phyloP scores from a whole-genome alignment of 225 moss, liverwort and hornwort genomes.

The Neckera pumila region DNA sequence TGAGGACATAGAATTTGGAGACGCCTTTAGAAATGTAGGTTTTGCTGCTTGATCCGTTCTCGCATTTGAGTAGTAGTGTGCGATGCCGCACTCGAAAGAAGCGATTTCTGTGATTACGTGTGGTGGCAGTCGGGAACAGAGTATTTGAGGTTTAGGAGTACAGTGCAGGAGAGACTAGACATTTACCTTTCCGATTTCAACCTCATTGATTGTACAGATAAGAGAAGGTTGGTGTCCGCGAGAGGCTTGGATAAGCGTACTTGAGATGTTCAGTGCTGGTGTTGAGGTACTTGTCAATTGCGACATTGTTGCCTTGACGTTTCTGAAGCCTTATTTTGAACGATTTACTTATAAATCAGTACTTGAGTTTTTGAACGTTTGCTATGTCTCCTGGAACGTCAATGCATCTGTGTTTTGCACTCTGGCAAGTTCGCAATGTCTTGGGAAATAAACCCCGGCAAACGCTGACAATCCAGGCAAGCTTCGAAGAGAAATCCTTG shows the following conservation, averaged over 20 bases:
- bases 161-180: neutral
- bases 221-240: neutral
- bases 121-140: slow-evolving; percentile 11
- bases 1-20: slow-evolving; percentile 2
- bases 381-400: neutral
- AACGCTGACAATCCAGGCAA: neutral
- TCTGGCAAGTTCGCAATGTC: neutral
- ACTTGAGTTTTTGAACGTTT: neutral
- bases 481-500: neutral
- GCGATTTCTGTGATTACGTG: slow-evolving; percentile 14
- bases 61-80: neutral
- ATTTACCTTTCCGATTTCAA: slow-evolving; percentile 8
- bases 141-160: neutral
- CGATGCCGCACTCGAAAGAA: neutral
- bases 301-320: neutral
- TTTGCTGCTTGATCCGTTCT: slow-evolving; percentile 12
- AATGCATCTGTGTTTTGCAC: neutral
- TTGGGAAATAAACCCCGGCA: neutral
- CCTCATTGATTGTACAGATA: slow-evolving; percentile 10
- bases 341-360: neutral
- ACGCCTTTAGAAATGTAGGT: neutral
- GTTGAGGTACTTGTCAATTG: neutral
- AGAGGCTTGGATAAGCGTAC: neutral
- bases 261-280: neutral
- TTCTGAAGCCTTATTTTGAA: neutral